Evolutionary conservation across 371 early-diverging fungal genomes (phyloP).

Genomic region (Dichotomocladium elegans): DNA sequence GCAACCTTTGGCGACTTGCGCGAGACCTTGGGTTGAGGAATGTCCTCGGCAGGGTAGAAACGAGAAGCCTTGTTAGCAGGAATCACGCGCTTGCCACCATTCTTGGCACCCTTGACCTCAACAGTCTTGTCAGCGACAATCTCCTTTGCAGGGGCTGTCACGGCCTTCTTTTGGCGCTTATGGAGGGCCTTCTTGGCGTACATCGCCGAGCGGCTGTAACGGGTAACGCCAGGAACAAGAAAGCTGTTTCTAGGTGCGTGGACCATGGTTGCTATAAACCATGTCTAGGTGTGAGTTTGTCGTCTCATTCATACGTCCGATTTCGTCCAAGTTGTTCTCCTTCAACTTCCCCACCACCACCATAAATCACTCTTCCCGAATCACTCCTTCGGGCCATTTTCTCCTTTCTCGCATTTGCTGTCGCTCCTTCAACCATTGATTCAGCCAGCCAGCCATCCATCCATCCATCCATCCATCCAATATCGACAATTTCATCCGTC

Average conservation of each 20-base stretch:
- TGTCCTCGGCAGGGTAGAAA: slow-evolving; percentile 86
- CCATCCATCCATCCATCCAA: slow-evolving; percentile 2
- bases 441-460: background rate
- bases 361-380: no score
- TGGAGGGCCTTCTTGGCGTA: slow-evolving; percentile 81
- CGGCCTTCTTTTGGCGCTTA: slow-evolving; percentile 70
- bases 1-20: slow-evolving; percentile 76
- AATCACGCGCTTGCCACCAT: slow-evolving; percentile 72
- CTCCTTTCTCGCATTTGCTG: background rate
- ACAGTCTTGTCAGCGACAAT: slow-evolving; percentile 61
- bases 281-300: background rate
- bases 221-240: slow-evolving; percentile 80
- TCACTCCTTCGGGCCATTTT: no score
- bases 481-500: background rate
- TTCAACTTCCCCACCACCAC: no score
- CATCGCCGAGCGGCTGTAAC: slow-evolving; percentile 69
- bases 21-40: slow-evolving; percentile 65
- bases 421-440: background rate
- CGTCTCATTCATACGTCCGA: background rate
- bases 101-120: slow-evolving; percentile 73
- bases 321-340: no score
- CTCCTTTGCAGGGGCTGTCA: slow-evolving; percentile 42
- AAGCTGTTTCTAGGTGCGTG: slow-evolving; percentile 68
- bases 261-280: slow-evolving; percentile 6
- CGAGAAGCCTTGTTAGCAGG: slow-evolving; percentile 67